Percentiles rank a stretch among this genome's conserved stretches.
Conservation (phyloP, 495 filamentous ascomycete genomes). For the Aspergillus baeticus region DNA sequence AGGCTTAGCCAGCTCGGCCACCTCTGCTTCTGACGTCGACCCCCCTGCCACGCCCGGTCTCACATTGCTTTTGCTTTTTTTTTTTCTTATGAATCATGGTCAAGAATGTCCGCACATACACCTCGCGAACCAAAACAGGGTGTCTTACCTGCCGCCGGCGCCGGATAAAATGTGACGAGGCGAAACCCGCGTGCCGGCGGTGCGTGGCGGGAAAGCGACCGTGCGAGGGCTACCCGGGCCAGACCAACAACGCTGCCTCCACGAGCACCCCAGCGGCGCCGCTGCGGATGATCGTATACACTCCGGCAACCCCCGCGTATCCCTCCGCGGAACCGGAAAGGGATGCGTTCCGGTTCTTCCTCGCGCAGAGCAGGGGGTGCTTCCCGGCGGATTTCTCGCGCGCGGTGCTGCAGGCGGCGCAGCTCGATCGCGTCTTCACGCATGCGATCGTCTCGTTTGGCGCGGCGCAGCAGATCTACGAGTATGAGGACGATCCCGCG, state of each 20-base stretch:
- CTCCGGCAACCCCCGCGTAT: not conserved
- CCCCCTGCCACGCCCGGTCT: too few species aligned
- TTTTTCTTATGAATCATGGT: not conserved
- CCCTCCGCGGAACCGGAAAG: not conserved
- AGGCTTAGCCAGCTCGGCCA: too few species aligned
- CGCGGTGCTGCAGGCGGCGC: not conserved
- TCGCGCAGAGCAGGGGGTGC: not conserved
- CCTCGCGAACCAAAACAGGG: not conserved
- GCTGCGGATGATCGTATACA: constrained; percentile 2
- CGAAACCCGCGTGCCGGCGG: not conserved
- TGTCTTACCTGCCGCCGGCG: constrained; percentile 1
- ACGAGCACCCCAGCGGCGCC: not conserved
- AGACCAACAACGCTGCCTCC: too few species aligned
- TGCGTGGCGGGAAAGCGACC: not conserved
- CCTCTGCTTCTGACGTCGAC: too few species aligned
- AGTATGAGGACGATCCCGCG: not conserved
- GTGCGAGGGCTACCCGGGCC: not conserved
- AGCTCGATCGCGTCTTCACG: not conserved
- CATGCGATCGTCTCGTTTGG: not conserved
- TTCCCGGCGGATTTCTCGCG: not conserved
- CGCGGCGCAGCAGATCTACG: constrained; percentile 1
- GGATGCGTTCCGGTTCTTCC: constrained; percentile 1
- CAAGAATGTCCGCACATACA: not conserved
- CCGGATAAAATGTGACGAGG: constrained; percentile 9
- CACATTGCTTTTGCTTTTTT: too few species aligned